Percentiles rank a stretch among this genome's conserved stretches.
phyloP scores from a whole-genome alignment of 1,284 basidiomycete species.

The Tilletia setariae region DNA sequence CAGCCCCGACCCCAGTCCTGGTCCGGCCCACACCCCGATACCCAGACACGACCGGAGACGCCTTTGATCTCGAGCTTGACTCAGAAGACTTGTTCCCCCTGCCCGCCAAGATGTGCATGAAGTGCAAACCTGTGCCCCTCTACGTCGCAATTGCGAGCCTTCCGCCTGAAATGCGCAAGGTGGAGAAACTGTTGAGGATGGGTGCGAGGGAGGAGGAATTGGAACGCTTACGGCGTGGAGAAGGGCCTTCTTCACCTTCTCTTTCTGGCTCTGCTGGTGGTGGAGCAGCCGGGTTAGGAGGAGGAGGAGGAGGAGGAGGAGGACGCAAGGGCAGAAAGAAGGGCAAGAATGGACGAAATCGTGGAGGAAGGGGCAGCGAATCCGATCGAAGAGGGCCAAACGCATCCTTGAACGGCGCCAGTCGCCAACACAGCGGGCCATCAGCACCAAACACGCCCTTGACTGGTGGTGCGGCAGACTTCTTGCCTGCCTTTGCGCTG shows the following conservation, averaged over 20 bases:
- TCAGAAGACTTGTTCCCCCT: slow-evolving; percentile 35
- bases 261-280: not conserved
- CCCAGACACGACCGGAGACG: slow-evolving; percentile 12
- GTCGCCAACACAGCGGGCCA: not conserved
- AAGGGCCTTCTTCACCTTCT: too few relatives aligned
- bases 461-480: not conserved
- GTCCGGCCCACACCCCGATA: slow-evolving; percentile 1
- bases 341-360: slow-evolving; percentile 11
- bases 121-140: slow-evolving; percentile 41
- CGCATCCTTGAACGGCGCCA: not conserved
- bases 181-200: slow-evolving; percentile 36
- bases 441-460: not conserved
- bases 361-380: not conserved
- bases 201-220: slow-evolving; percentile 14
- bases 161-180: slow-evolving; percentile 45
- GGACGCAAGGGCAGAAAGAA: slow-evolving; percentile 1
- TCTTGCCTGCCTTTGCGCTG: slow-evolving; percentile 2
- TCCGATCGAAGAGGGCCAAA: not conserved
- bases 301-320: not conserved
- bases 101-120: slow-evolving; percentile 46
- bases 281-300: not conserved
- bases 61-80: slow-evolving; percentile 16
- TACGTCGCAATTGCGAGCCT: slow-evolving; percentile 39
- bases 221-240: not conserved
- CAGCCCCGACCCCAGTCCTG: slow-evolving; percentile 5